These are phyloP conservation scores for Kurtzmaniella cleridarum DNA, from an alignment of 805 yeast genomes.

Conservation along the genomic window DNA sequence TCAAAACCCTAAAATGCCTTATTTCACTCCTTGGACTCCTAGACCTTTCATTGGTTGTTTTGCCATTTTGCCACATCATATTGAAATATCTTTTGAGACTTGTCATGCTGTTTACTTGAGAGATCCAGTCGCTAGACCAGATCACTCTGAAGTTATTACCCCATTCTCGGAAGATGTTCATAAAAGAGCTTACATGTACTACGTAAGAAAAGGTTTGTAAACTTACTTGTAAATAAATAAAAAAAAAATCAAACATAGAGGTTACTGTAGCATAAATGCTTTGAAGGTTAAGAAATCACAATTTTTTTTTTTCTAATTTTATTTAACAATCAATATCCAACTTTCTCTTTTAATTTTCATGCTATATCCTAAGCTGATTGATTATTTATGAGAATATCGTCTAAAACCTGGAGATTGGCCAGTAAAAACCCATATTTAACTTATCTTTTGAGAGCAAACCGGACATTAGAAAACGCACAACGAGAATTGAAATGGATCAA, in stretches of 20 bases:
- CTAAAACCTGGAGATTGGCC: slow-evolving; percentile 23
- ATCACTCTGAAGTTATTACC: slow-evolving; percentile 90
- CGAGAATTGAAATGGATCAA: slow-evolving; percentile 62
- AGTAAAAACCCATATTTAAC: slow-evolving; percentile 20
- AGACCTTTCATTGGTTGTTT: slow-evolving; percentile 90
- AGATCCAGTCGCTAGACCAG: slow-evolving; percentile 96
- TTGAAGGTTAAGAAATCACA: no score
- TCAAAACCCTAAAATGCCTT: slow-evolving; percentile 67
- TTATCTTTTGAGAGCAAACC: slow-evolving; percentile 27
- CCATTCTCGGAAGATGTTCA: slow-evolving; percentile 81
- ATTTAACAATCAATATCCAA: no score
- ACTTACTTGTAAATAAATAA: slow-evolving; percentile 7
- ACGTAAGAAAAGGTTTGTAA: slow-evolving; percentile 64
- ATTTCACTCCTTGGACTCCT: slow-evolving; percentile 96
- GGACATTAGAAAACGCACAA: slow-evolving; percentile 37
- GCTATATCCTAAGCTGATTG: no score
- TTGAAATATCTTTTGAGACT: slow-evolving; percentile 84
- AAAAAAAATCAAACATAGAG: slow-evolving; percentile 1
- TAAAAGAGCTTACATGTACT: slow-evolving; percentile 93
- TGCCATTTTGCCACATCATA: slow-evolving; percentile 86
- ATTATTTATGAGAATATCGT: slow-evolving; percentile 22
- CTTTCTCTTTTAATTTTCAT: no score
- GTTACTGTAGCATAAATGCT: no score
- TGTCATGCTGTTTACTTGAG: slow-evolving; percentile 96
- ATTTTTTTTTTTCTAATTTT: no score